A percentile compares a stretch with the other conserved stretches of the same genome.
Conservation (phyloP, 768 basidiomycete species). For the Gyrodon lividus region DNA sequence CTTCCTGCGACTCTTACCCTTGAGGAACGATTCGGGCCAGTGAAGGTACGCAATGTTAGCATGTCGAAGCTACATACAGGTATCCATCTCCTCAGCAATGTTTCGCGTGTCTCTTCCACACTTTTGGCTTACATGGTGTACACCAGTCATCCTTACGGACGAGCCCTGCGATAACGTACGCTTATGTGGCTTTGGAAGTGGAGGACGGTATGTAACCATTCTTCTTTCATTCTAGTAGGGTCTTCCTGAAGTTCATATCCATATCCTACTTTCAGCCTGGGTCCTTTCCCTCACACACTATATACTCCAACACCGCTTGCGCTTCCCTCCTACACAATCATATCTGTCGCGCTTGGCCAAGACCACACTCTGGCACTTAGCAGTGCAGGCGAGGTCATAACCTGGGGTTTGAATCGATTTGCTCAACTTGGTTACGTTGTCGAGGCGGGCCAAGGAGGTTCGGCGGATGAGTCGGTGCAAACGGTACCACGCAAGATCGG, state of each 20-base stretch:
- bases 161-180: constrained; percentile 74
- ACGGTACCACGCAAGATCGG: constrained; percentile 73
- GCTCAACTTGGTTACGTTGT: constrained; percentile 85
- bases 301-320: constrained; percentile 63
- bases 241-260: neutral
- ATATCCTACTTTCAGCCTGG: constrained; percentile 59
- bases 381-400: constrained; percentile 74
- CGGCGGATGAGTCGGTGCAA: constrained; percentile 75
- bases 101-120: neutral
- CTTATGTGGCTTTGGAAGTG: constrained; percentile 86
- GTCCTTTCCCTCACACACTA: constrained; percentile 75
- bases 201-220: constrained; percentile 62
- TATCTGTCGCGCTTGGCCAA: constrained; percentile 80
- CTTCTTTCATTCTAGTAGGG: neutral
- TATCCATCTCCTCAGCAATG: constrained; percentile 12
- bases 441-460: constrained; percentile 48
- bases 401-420: constrained; percentile 91
- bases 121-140: neutral
- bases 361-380: constrained; percentile 93
- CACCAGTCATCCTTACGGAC: constrained; percentile 60
- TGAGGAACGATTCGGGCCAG: constrained; percentile 55
- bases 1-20: constrained; percentile 24
- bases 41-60: constrained; percentile 60
- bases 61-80: constrained; percentile 94
- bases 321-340: constrained; percentile 55